Percentiles rank a stretch among this genome's conserved stretches.
Conservation (phyloP, 805 yeast genomes). For the Wickerhamomyces strasburgensis region DNA sequence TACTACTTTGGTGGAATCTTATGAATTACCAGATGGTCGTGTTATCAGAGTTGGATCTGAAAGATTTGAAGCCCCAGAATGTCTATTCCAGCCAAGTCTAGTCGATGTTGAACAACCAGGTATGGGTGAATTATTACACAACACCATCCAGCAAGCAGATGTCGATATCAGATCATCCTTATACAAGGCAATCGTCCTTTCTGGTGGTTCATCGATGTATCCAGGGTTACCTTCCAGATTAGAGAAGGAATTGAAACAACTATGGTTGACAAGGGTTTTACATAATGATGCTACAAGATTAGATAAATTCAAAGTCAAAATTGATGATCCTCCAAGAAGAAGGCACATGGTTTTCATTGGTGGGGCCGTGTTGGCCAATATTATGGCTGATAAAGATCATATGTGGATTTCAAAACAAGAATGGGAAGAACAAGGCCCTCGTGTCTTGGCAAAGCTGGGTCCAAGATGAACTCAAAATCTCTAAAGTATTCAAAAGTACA, state of each 20-base stretch:
- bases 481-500: too few species aligned
- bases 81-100: slow-evolving; percentile 91
- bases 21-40: slow-evolving; percentile 96
- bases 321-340: slow-evolving; percentile 98
- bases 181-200: slow-evolving; percentile 86
- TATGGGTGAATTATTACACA: slow-evolving; percentile 86
- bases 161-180: slow-evolving; percentile 86
- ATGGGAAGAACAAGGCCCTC: slow-evolving; percentile 96
- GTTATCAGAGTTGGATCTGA: slow-evolving; percentile 91
- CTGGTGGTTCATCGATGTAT: slow-evolving; percentile 98
- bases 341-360: slow-evolving; percentile 98
- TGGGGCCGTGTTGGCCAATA: slow-evolving; percentile 95
- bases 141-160: slow-evolving; percentile 91
- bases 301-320: slow-evolving; percentile 89
- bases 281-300: slow-evolving; percentile 83
- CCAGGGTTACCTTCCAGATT: slow-evolving; percentile 95
- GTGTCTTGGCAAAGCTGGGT: slow-evolving; percentile 81
- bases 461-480: slow-evolving; percentile 61
- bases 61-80: slow-evolving; percentile 95
- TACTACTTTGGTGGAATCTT: slow-evolving; percentile 86
- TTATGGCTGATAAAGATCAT: slow-evolving; percentile 97
- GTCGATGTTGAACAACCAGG: slow-evolving; percentile 98
- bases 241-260: slow-evolving; percentile 93
- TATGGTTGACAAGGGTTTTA: slow-evolving; percentile 87
- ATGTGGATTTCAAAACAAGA: slow-evolving; percentile 97